Evolutionary conservation across 805 yeast genomes (phyloP).

Genomic region (Wickerhamiella brachini): DNA sequence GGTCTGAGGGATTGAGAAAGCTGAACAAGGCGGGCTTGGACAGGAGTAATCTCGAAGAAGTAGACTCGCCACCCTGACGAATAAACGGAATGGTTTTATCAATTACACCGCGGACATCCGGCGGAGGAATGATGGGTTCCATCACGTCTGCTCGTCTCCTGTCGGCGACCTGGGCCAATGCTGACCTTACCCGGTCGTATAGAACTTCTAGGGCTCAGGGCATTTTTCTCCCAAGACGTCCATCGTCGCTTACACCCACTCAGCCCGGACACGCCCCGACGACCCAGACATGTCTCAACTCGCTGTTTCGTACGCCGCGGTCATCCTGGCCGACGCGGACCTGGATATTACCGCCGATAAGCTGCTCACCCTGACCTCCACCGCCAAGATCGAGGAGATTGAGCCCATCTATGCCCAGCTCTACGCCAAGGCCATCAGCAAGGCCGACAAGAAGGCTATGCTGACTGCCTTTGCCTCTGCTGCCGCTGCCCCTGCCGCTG

Average conservation of each 20-base stretch:
- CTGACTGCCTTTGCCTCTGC: conserved; percentile 54
- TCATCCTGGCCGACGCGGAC: conserved; percentile 95
- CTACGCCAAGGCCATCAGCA: conserved; percentile 77
- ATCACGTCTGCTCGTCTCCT: neutral
- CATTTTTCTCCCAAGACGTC: neutral
- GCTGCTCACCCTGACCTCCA: conserved; percentile 58
- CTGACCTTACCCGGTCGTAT: no score
- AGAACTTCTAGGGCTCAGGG: conserved; percentile 1
- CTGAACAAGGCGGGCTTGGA: conserved; percentile 38
- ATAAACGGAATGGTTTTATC: conserved; percentile 37
- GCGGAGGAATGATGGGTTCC: conserved; percentile 34
- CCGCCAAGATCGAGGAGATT: conserved; percentile 58
- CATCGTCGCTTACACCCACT: neutral
- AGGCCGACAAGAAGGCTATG: conserved; percentile 72
- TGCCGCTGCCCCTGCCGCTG: conserved; percentile 47
- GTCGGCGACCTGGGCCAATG: no score
- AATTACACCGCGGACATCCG: conserved; percentile 37
- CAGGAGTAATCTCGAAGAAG: conserved; percentile 5
- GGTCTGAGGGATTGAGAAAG: conserved; percentile 45
- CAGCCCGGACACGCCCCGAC: neutral
- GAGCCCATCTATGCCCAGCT: conserved; percentile 68
- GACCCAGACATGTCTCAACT: conserved; percentile 15
- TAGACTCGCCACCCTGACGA: neutral
- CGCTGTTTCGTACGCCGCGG: conserved; percentile 52
- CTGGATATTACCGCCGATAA: conserved; percentile 84